Evolutionary conservation across 2,329 filamentous ascomycete genomes (phyloP).

Genomic region (Zasmidium citrigriseum): DNA sequence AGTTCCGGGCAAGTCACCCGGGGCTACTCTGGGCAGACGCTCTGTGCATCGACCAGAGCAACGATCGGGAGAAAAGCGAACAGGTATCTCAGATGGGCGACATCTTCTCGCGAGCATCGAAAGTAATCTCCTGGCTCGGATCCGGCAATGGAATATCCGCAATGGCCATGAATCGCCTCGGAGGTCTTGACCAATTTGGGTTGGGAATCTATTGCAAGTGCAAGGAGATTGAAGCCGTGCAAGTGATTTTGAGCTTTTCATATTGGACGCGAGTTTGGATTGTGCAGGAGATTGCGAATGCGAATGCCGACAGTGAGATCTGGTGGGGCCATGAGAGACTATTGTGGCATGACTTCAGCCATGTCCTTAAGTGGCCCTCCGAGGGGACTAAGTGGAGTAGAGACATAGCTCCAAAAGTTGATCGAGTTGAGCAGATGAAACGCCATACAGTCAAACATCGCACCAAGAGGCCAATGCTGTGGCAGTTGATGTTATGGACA

Average conservation of each 20-base stretch:
- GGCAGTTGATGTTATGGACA: neutral
- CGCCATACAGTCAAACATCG: neutral
- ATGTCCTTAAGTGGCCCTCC: neutral
- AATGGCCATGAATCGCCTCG: neutral
- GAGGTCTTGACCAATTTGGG: neutral
- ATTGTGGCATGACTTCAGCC: neutral
- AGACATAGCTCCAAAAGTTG: neutral
- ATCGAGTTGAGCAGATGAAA: neutral
- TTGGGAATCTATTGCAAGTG: too few species aligned
- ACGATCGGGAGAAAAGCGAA: constrained; percentile 1
- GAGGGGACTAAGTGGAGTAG: neutral
- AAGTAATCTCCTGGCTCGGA: constrained; percentile 6
- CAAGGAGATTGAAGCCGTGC: neutral
- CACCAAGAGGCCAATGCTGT: neutral
- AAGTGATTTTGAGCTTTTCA: neutral
- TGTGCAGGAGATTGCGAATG: constrained; percentile 5
- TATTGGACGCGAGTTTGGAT: neutral
- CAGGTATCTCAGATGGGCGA: constrained; percentile 8
- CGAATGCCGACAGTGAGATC: neutral
- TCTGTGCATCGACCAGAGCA: constrained; percentile 10
- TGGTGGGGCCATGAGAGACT: constrained; percentile 5
- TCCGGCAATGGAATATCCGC: neutral
- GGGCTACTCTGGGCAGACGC: constrained; percentile 3
- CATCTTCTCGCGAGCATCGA: constrained; percentile 6
- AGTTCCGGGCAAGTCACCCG: neutral